A percentile compares a stretch with the other conserved stretches of the same genome.
Evolutionary conservation across 2,329 filamentous ascomycete genomes (phyloP).

Genomic region (Xenoacremonium recifei): DNA sequence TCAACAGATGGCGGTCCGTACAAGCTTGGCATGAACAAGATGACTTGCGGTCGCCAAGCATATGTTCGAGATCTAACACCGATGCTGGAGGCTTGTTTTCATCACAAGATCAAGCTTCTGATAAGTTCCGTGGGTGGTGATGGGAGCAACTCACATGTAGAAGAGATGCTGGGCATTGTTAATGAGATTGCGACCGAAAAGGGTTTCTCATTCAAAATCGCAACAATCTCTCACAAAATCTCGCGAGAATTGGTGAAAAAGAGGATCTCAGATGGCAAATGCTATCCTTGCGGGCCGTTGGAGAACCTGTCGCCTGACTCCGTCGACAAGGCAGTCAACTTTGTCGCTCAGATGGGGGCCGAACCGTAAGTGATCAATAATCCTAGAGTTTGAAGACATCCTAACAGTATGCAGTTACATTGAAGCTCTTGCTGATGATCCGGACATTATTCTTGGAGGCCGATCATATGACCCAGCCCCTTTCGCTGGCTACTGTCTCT

Average conservation of each 20-base stretch:
- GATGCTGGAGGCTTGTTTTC: constrained; percentile 21
- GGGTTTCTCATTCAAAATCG: constrained; percentile 28
- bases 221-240: constrained; percentile 33
- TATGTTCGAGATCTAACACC: constrained; percentile 38
- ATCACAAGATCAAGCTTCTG: constrained; percentile 22
- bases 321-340: constrained; percentile 17
- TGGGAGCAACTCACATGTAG: constrained; percentile 36
- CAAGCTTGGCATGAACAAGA: constrained; percentile 36
- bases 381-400: background rate
- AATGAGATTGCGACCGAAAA: constrained; percentile 28
- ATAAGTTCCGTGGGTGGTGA: constrained; percentile 42
- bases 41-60: constrained; percentile 38
- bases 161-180: constrained; percentile 37
- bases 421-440: constrained; percentile 15
- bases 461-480: constrained; percentile 40
- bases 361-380: constrained; percentile 16
- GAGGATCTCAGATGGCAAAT: constrained; percentile 21
- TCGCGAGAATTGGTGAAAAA: constrained; percentile 25
- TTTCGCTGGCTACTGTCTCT: constrained; percentile 37
- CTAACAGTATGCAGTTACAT: constrained; percentile 21
- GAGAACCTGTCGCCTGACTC: constrained; percentile 26
- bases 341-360: constrained; percentile 22
- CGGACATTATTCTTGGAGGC: constrained; percentile 31
- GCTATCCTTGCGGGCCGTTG: constrained; percentile 33
- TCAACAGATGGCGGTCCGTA: constrained; percentile 30